Evolutionary conservation across 2,329 filamentous ascomycete genomes (phyloP).

Genomic region (Davidsoniella eucalypti): DNA sequence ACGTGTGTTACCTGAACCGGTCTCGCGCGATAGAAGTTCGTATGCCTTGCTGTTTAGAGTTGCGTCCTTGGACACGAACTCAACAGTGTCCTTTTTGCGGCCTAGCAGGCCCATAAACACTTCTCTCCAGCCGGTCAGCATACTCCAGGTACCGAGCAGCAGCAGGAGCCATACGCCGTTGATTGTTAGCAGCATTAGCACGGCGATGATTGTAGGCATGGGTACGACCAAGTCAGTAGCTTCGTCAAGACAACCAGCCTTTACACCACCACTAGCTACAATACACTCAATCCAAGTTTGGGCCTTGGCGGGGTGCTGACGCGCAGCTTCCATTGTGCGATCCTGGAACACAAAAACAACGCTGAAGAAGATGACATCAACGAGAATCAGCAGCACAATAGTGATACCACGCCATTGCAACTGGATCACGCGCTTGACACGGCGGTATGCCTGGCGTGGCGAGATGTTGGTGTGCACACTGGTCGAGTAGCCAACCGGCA

Average conservation of each 20-base stretch:
- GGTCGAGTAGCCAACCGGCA: conserved; percentile 50
- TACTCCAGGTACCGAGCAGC: conserved; percentile 67
- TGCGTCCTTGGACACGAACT: conserved; percentile 83
- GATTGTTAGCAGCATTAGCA: conserved; percentile 68
- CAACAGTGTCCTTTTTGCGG: conserved; percentile 36
- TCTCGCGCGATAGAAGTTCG: conserved; percentile 58
- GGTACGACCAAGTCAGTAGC: conserved; percentile 50
- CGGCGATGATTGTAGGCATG: conserved; percentile 61
- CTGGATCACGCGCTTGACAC: conserved; percentile 70
- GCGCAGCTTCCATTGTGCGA: conserved; percentile 45
- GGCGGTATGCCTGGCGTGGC: conserved; percentile 72
- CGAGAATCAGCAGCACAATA: conserved; percentile 77
- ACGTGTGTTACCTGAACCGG: conserved; percentile 37
- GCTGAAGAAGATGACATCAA: conserved; percentile 86
- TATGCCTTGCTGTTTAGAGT: conserved; percentile 54
- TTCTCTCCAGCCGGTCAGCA: conserved; percentile 70
- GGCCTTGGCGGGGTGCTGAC: conserved; percentile 36
- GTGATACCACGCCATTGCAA: conserved; percentile 90
- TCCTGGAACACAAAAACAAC: conserved; percentile 82
- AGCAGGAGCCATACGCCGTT: conserved; percentile 76
- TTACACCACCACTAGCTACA: conserved; percentile 37
- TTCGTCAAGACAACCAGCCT: conserved; percentile 45
- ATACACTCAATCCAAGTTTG: conserved; percentile 59
- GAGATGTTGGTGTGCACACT: conserved; percentile 62
- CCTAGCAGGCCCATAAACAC: conserved; percentile 34